Percentiles rank a stretch among this genome's conserved stretches.
Evolutionary conservation across 2,329 filamentous ascomycete species (phyloP).

Genomic region (Rhynchosporium agropyri): DNA sequence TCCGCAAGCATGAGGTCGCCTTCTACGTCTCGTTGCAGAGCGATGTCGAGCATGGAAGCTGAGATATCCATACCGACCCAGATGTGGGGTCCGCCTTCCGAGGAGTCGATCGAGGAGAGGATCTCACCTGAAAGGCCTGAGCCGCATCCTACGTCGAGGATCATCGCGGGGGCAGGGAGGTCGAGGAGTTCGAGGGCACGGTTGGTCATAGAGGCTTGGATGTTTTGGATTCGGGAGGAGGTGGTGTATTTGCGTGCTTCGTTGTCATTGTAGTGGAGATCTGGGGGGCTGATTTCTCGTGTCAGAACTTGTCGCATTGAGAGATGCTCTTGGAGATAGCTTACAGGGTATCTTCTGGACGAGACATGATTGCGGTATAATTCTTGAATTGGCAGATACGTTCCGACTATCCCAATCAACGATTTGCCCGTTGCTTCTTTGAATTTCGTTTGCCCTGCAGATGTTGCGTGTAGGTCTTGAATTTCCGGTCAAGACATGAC

Average conservation of each 20-base stretch:
- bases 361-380: constrained; percentile 72
- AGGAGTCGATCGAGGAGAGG: constrained; percentile 68
- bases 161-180: constrained; percentile 76
- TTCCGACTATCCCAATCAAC: constrained; percentile 25
- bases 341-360: constrained; percentile 92
- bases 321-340: constrained; percentile 37
- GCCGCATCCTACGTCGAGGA: constrained; percentile 96
- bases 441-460: not conserved
- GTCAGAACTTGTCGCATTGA: constrained; percentile 33
- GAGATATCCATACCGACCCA: constrained; percentile 99
- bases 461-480: not conserved
- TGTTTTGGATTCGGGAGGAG: constrained; percentile 90
- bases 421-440: not conserved
- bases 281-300: constrained; percentile 69
- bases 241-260: constrained; percentile 98
- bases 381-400: constrained; percentile 33
- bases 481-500: constrained; percentile 20
- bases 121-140: constrained; percentile 95
- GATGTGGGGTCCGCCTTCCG: constrained; percentile 81
- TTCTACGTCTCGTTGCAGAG: constrained; percentile 86
- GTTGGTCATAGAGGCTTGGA: constrained; percentile 92
- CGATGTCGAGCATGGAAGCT: constrained; percentile 94
- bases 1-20: constrained; percentile 94
- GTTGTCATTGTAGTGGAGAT: constrained; percentile 95
- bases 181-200: constrained; percentile 90